Percentiles rank a stretch among this genome's conserved stretches.
phyloP scores from a whole-genome alignment of 805 yeast genomes.

The Suhomyces sp. region DNA sequence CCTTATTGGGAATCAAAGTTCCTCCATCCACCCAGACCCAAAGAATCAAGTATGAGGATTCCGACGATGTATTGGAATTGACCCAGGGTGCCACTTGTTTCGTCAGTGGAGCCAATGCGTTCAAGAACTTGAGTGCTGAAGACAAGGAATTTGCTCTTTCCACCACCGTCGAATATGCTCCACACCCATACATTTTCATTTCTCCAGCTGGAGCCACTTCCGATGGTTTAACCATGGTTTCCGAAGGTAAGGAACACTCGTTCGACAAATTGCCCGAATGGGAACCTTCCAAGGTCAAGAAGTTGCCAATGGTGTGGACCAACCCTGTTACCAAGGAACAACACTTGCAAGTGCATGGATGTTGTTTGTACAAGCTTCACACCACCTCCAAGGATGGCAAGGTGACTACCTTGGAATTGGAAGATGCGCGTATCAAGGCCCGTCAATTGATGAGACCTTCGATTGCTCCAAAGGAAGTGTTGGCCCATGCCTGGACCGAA shows the following conservation, averaged over 20 bases:
- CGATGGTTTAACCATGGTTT: constrained; percentile 83
- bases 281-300: constrained; percentile 77
- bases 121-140: constrained; percentile 60
- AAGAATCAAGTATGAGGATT: constrained; percentile 55
- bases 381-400: constrained; percentile 53
- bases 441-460: constrained; percentile 84
- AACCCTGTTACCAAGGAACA: constrained; percentile 82
- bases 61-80: constrained; percentile 61
- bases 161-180: constrained; percentile 86
- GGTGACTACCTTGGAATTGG: constrained; percentile 52
- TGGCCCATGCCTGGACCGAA: constrained; percentile 78
- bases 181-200: constrained; percentile 87
- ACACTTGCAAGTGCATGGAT: constrained; percentile 85
- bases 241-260: constrained; percentile 70
- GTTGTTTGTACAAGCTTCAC: constrained; percentile 71
- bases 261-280: constrained; percentile 75
- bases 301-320: constrained; percentile 87
- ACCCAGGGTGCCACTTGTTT: constrained; percentile 90
- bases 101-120: constrained; percentile 81
- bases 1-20: constrained; percentile 77
- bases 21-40: constrained; percentile 68
- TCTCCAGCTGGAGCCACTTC: constrained; percentile 77
- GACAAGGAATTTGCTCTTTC: constrained; percentile 72
- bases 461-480: constrained; percentile 68
- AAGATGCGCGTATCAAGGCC: constrained; percentile 70